Conservation (phyloP, 139 green algal species). For the Chlorella sp. region DNA sequence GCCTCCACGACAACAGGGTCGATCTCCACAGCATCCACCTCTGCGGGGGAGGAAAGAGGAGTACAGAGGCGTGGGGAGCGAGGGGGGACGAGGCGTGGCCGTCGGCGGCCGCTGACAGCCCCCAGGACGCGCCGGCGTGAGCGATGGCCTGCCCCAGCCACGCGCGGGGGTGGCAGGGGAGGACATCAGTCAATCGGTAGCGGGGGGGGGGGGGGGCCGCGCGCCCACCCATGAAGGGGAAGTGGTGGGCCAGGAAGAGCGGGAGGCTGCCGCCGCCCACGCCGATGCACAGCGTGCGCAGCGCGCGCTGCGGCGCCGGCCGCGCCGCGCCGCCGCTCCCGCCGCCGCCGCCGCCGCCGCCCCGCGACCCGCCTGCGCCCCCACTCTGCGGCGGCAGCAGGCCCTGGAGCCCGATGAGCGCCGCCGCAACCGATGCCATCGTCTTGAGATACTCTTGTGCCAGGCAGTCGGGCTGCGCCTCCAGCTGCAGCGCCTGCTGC, state of each 20-base stretch:
- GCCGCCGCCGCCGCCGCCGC: background rate
- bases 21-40: constrained; percentile 59
- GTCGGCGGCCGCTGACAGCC: too few species aligned
- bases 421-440: constrained; percentile 38
- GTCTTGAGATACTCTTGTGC: constrained; percentile 64
- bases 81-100: too few species aligned
- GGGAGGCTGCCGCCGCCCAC: constrained; percentile 62
- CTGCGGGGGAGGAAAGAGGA: background rate
- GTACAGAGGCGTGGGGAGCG: too few species aligned
- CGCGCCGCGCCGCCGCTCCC: background rate
- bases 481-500: background rate
- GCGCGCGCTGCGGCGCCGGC: background rate
- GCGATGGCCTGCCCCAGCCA: too few species aligned
- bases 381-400: background rate
- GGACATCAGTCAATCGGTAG: too few species aligned
- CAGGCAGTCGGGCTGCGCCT: constrained; percentile 49
- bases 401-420: constrained; percentile 19
- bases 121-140: too few species aligned
- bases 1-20: constrained; percentile 55
- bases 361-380: background rate
- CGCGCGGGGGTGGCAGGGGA: too few species aligned
- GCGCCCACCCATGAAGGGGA: constrained; percentile 22
- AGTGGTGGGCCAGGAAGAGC: constrained; percentile 59
- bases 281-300: constrained; percentile 54
- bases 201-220: too few species aligned